phyloP scores from a whole-genome alignment of 257 asterid species.

The Nicotiana undulata region DNA sequence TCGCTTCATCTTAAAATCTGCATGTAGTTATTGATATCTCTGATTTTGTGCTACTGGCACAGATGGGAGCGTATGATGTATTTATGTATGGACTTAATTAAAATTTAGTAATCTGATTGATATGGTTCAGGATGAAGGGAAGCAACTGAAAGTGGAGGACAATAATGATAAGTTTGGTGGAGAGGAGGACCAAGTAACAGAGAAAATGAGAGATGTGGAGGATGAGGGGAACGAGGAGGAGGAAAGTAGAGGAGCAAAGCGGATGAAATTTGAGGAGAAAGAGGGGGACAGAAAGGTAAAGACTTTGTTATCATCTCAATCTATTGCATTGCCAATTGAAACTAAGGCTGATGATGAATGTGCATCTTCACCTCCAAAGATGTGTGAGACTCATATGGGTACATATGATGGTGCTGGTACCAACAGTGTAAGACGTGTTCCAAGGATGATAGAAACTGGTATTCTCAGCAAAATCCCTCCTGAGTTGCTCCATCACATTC shows the following conservation, averaged over 20 bases:
- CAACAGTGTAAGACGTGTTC: conserved; percentile 16
- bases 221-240: not conserved
- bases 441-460: conserved; percentile 44
- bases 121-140: conserved; percentile 3
- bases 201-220: not conserved
- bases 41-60: not conserved
- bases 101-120: not conserved
- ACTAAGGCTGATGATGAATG: not conserved
- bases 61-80: not conserved
- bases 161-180: conserved; percentile 3
- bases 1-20: not conserved
- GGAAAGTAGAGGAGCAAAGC: conserved; percentile 37
- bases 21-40: not conserved
- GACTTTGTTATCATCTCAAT: conserved; percentile 22
- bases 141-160: conserved; percentile 4
- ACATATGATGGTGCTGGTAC: conserved; percentile 16
- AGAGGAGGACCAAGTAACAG: conserved; percentile 4
- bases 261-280: conserved; percentile 35
- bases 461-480: conserved; percentile 58
- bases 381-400: conserved; percentile 10
- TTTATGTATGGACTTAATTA: not conserved
- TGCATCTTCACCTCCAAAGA: conserved; percentile 23
- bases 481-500: conserved; percentile 58
- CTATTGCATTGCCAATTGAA: conserved; percentile 10
- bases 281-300: conserved; percentile 18